Base-by-base conservation (phyloP, 371 early-diverging fungal species). In the Rhizomucor miehei region DNA sequence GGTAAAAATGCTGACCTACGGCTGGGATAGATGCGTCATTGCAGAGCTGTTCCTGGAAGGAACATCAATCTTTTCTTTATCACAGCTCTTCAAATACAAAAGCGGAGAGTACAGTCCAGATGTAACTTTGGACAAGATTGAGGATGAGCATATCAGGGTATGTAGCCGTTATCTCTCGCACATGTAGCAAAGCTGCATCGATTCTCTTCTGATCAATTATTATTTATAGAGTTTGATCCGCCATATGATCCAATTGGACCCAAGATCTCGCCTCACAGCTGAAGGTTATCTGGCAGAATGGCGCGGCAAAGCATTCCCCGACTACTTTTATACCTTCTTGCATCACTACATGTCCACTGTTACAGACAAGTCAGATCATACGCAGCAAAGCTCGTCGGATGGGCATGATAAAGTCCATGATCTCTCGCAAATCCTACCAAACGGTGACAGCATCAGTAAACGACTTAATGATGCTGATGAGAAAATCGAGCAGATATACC, bases 21-120 rank as follows among this genome's bases (percentile, higher is more conserved):
- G 11, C 8, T 29, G 3, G 4, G 12, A 3, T 66, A 89, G 92
- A 6, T 97, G 98, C 64, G 93, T 95, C 0, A 88, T 98, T 57
- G 95, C 94, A 2, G 98, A 98, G 63, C 69, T 98, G 2, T 94
- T 94, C 60, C 66, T 95, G 29, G 98, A 96, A 57, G 93, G 96
- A 3, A 82, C 87, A 11, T 86, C 95, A 0, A 73, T 95, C 8
- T 96, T 96, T 65, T 86, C 90, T 2, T 66, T 96, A 14, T 89
- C 95, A 12, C 95, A 95, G 56, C 70, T 98, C 34, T 80, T 98
- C 66, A 85, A 90, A 48, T 98, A 94, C 62, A 77, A 89, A 51
- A 80, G 73, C 36, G 89, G 87, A 1, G 90, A 87, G 48, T 91
- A 89, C 56, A 85, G 82, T 44, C 92, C 92, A 0, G 60, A 67